phyloP scores from a whole-genome alignment of 2,329 filamentous ascomycete genomes.

The Penicillium nordicum region DNA sequence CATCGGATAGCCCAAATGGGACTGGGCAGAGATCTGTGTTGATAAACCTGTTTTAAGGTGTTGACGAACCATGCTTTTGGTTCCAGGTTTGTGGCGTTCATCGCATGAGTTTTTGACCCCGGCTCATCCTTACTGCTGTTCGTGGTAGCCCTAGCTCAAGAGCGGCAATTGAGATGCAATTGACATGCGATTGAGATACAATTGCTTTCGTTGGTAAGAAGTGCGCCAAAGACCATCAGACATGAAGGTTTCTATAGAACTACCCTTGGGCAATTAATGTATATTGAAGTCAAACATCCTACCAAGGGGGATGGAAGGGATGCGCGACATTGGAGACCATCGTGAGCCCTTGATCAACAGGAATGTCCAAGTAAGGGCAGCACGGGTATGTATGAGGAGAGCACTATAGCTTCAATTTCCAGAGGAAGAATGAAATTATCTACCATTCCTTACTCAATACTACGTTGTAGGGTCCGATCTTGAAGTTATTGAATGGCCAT shows the following conservation, averaged over 20 bases:
- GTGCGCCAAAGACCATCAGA: neutral
- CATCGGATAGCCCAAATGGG: neutral
- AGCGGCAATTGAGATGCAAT: neutral
- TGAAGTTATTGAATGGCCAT: neutral
- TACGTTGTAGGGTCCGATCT: conserved; percentile 8
- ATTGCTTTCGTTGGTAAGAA: neutral
- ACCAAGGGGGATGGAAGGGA: conserved; percentile 24
- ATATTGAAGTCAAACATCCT: conserved; percentile 17
- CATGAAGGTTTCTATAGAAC: conserved; percentile 8
- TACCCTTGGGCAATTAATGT: conserved; percentile 12
- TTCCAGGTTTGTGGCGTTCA: neutral
- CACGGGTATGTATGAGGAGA: conserved; percentile 12
- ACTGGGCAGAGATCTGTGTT: neutral
- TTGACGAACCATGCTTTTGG: neutral
- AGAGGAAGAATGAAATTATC: conserved; percentile 5
- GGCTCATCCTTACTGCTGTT: neutral
- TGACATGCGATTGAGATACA: too few relatives aligned
- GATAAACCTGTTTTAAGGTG: neutral
- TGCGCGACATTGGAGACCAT: conserved; percentile 26
- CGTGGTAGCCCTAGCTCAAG: neutral
- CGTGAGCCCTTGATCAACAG: conserved; percentile 24
- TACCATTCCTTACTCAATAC: conserved; percentile 23
- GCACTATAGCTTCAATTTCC: neutral
- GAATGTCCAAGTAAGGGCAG: conserved; percentile 25
- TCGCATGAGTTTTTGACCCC: neutral